Evolutionary conservation across 345 rosid genomes (phyloP).

Genomic region (Pistacia atlantica): DNA sequence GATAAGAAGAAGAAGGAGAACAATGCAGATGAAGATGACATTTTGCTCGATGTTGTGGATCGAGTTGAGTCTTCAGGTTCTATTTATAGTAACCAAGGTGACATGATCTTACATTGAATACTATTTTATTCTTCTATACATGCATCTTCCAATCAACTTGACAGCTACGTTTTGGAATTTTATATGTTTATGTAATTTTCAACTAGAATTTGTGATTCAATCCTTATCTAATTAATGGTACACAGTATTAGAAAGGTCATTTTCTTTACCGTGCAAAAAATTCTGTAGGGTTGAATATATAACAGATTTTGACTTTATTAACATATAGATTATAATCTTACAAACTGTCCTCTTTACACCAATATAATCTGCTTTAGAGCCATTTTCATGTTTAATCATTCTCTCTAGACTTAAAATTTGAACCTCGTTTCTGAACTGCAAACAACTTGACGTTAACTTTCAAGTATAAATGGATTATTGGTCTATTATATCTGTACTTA

Average conservation of each 20-base stretch:
- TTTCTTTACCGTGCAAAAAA: not conserved
- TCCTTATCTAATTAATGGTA: not conserved
- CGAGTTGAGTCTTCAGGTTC: not conserved
- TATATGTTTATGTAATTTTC: not conserved
- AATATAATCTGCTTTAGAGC: too few relatives aligned
- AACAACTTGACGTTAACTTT: too few relatives aligned
- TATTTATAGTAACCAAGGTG: not conserved
- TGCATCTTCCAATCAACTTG: not conserved
- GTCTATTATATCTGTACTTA: too few relatives aligned
- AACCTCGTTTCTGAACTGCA: not conserved
- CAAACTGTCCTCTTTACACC: not conserved
- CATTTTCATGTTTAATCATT: too few relatives aligned
- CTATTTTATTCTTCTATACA: not conserved
- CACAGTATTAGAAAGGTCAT: not conserved
- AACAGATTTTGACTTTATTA: too few relatives aligned
- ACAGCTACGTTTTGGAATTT: not conserved
- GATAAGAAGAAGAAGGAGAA: conserved; percentile 19
- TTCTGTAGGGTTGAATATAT: too few relatives aligned
- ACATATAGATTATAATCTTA: not conserved
- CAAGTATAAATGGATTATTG: too few relatives aligned
- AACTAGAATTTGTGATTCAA: not conserved
- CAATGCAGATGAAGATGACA: conserved; percentile 16
- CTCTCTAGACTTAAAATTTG: not conserved
- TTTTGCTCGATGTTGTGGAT: not conserved
- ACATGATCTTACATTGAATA: not conserved